Evolutionary conservation across 192 early-diverging fungal genomes (phyloP).

Genomic region (Jimgerdemannia lactiflua): DNA sequence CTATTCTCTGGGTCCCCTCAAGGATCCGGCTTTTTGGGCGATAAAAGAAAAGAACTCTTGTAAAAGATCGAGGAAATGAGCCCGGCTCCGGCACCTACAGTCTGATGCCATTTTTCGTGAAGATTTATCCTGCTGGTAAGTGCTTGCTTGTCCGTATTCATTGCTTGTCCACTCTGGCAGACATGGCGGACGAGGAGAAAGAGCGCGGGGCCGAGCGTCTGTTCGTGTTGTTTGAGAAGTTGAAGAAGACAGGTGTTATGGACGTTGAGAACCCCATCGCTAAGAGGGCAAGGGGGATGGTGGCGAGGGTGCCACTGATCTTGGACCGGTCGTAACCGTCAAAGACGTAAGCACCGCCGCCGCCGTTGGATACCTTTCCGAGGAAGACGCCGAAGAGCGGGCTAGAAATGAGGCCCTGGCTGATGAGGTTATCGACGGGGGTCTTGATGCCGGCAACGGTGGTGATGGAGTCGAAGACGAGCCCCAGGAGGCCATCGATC

Average conservation of each 20-base stretch:
- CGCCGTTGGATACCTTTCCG: conserved; percentile 29
- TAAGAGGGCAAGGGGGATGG: conserved; percentile 32
- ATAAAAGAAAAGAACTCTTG: too few relatives aligned
- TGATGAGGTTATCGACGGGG: too few relatives aligned
- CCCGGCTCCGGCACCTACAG: too few relatives aligned
- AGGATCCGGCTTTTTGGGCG: too few relatives aligned
- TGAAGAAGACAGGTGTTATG: conserved; percentile 91
- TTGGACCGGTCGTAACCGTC: conserved; percentile 29
- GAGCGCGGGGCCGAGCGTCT: conserved; percentile 89
- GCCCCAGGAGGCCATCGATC: conserved; percentile 64
- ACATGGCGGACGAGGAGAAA: conserved; percentile 97
- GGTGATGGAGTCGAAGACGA: conserved; percentile 51
- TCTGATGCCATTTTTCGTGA: too few relatives aligned
- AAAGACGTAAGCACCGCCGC: conserved; percentile 39
- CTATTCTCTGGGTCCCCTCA: too few relatives aligned
- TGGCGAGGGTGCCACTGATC: conserved; percentile 31
- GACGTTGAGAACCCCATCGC: conserved; percentile 72
- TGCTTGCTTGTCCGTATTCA: too few relatives aligned
- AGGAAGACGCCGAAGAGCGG: conserved; percentile 63
- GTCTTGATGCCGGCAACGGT: conserved; percentile 40
- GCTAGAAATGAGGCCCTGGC: conserved; percentile 45
- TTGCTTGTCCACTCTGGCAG: conserved; percentile 38
- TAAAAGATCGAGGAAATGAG: too few relatives aligned
- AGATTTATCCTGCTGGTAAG: too few relatives aligned
- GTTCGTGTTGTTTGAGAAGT: conserved; percentile 91